These are phyloP conservation scores for Canavalia ensiformis DNA, from an alignment of 306 rosid species.

Conservation along the genomic window DNA sequence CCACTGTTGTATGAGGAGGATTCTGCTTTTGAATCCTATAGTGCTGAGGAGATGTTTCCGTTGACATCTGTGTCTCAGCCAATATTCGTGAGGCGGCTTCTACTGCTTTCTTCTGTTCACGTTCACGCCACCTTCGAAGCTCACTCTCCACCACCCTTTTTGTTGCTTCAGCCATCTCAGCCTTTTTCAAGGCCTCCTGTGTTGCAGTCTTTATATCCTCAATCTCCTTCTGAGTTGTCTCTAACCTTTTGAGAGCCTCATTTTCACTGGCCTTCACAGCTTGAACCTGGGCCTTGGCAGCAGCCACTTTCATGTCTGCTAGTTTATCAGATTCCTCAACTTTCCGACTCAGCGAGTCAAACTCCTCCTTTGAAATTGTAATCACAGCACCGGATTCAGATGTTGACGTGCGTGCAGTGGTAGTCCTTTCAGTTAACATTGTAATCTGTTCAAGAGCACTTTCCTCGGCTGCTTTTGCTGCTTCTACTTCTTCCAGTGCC, in stretches of 20 bases:
- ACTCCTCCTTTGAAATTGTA: conserved; percentile 82
- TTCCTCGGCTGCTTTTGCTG: conserved; percentile 80
- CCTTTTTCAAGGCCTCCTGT: conserved; percentile 77
- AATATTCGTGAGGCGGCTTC: conserved; percentile 90
- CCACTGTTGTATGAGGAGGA: no score
- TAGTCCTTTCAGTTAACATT: conserved; percentile 74
- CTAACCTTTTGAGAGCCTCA: conserved; percentile 73
- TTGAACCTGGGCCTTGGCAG: conserved; percentile 95
- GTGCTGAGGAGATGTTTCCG: conserved; percentile 79
- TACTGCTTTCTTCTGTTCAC: conserved; percentile 86
- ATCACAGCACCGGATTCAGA: conserved; percentile 86
- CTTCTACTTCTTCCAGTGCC: no score
- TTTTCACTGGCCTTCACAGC: conserved; percentile 99
- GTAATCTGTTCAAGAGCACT: conserved; percentile 84
- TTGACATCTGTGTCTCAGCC: conserved; percentile 68
- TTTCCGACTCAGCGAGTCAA: no score
- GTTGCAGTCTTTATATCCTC: conserved; percentile 79
- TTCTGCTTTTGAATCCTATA: no score
- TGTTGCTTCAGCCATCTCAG: conserved; percentile 97
- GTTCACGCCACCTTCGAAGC: conserved; percentile 74
- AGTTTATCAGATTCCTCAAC: no score
- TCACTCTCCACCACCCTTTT: conserved; percentile 94
- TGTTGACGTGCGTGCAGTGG: conserved; percentile 87
- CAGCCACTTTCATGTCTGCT: no score
- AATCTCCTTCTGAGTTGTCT: no score